A percentile compares a stretch with the other conserved stretches of the same genome.
Evolutionary conservation across 140 eudicot genomes (phyloP).

Genomic region (Senecio squalidus): DNA sequence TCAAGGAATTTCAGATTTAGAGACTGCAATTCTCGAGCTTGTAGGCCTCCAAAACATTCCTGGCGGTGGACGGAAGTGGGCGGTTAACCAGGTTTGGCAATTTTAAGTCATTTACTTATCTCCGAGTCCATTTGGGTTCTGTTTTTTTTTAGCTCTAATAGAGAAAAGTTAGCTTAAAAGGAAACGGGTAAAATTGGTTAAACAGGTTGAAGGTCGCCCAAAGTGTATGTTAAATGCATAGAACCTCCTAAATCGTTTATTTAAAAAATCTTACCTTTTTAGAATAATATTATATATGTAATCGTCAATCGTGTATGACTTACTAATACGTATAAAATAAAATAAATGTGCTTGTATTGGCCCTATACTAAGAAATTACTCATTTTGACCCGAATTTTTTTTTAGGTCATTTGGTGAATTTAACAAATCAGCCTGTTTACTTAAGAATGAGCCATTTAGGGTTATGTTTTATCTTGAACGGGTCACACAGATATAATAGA

Average conservation of each 20-base stretch:
- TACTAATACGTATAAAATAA: too few relatives aligned
- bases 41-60: conserved; percentile 76
- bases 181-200: background rate
- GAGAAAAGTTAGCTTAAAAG: background rate
- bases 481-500: too few relatives aligned
- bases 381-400: too few relatives aligned
- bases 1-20: conserved; percentile 73
- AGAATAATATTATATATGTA: too few relatives aligned
- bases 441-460: too few relatives aligned
- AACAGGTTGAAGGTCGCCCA: background rate
- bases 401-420: too few relatives aligned
- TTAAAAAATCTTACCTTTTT: too few relatives aligned
- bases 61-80: conserved; percentile 82
- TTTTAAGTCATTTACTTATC: background rate
- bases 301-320: too few relatives aligned
- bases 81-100: conserved; percentile 74
- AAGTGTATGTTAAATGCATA: background rate
- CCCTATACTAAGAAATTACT: too few relatives aligned
- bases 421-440: too few relatives aligned
- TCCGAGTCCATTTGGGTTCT: background rate
- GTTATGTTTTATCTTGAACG: too few relatives aligned
- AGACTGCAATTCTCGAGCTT: conserved; percentile 61
- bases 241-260: background rate
- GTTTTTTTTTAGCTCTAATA: background rate
- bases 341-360: too few relatives aligned